phyloP scores from a whole-genome alignment of 495 filamentous ascomycete genomes.

The Sabuloglossum arenarium region DNA sequence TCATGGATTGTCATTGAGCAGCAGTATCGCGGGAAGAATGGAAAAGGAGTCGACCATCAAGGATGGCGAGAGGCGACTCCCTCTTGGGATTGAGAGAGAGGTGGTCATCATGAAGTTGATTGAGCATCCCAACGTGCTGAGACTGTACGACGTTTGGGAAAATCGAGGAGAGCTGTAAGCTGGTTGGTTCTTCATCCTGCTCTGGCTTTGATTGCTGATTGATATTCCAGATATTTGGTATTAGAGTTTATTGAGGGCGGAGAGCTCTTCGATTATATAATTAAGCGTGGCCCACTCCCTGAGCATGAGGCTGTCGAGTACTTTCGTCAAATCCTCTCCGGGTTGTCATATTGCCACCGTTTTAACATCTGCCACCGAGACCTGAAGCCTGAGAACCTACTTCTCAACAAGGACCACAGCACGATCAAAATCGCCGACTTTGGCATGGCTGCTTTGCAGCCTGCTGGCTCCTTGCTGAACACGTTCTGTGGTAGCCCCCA shows the following conservation, averaged over 20 bases:
- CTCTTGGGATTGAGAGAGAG: conserved; percentile 73
- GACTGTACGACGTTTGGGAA: conserved; percentile 90
- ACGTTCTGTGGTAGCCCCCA: conserved; percentile 93
- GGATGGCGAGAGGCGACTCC: conserved; percentile 42
- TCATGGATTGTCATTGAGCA: conserved; percentile 34
- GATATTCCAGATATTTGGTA: conserved; percentile 57
- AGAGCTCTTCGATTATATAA: conserved; percentile 73
- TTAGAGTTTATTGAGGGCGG: conserved; percentile 87
- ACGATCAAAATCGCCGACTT: conserved; percentile 84
- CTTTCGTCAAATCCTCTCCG: conserved; percentile 87
- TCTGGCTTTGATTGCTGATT: conserved; percentile 9
- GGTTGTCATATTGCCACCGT: conserved; percentile 74
- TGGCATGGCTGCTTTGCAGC: conserved; percentile 89
- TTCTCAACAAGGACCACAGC: conserved; percentile 46
- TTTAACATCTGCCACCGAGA: conserved; percentile 93
- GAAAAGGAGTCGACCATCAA: conserved; percentile 26
- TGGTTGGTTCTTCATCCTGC: conserved; percentile 10
- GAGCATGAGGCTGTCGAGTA: conserved; percentile 67
- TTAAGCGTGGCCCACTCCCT: conserved; percentile 36
- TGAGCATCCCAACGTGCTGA: conserved; percentile 80
- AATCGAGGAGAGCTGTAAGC: conserved; percentile 77
- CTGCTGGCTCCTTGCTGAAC: conserved; percentile 46
- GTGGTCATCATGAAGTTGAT: conserved; percentile 93
- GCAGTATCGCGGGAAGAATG: conserved; percentile 56
- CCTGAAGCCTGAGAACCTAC: conserved; percentile 91